Evolutionary conservation across 2,329 filamentous ascomycete species (phyloP).

Genomic region (Paraphoma chrysanthemicola): DNA sequence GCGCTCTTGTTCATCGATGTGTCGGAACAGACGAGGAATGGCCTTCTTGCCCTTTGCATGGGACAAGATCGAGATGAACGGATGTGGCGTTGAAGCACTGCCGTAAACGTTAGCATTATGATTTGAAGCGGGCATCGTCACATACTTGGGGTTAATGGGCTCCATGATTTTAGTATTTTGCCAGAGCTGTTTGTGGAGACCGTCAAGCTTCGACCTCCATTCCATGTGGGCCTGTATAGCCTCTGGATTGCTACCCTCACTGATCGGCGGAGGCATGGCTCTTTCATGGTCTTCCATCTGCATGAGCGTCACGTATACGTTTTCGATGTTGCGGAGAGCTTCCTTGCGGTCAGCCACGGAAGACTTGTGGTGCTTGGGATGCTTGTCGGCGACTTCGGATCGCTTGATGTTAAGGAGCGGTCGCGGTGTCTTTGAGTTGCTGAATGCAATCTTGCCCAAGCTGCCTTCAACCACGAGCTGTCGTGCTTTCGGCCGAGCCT

Average conservation of each 20-base stretch:
- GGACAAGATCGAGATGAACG: slow-evolving; percentile 94
- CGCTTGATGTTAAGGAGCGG: slow-evolving; percentile 95
- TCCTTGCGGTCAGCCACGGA: slow-evolving; percentile 79
- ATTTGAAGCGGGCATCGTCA: slow-evolving; percentile 1
- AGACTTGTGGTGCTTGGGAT: slow-evolving; percentile 51
- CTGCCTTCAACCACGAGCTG: slow-evolving; percentile 96
- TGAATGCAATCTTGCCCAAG: slow-evolving; percentile 97
- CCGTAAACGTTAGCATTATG: slow-evolving; percentile 32
- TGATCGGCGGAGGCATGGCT: slow-evolving; percentile 72
- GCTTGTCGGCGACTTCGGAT: slow-evolving; percentile 67
- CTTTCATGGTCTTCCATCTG: slow-evolving; percentile 92
- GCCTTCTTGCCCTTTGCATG: slow-evolving; percentile 96
- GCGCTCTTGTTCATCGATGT: slow-evolving; percentile 89
- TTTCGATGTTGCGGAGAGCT: slow-evolving; percentile 85
- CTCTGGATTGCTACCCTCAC: slow-evolving; percentile 70
- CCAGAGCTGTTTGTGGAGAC: slow-evolving; percentile 85
- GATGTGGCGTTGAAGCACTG: slow-evolving; percentile 75
- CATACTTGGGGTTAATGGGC: slow-evolving; percentile 70
- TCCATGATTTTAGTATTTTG: slow-evolving; percentile 88
- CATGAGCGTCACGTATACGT: slow-evolving; percentile 88
- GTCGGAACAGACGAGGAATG: slow-evolving; percentile 91
- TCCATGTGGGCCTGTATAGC: slow-evolving; percentile 77
- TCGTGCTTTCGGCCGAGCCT: slow-evolving; percentile 97
- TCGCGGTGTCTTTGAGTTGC: slow-evolving; percentile 97
- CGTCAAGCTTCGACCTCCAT: slow-evolving; percentile 75